Percentiles rank a stretch among this genome's conserved stretches.
Conservation (phyloP, 2,329 filamentous ascomycete species). For the Delphinella strobiligena region DNA sequence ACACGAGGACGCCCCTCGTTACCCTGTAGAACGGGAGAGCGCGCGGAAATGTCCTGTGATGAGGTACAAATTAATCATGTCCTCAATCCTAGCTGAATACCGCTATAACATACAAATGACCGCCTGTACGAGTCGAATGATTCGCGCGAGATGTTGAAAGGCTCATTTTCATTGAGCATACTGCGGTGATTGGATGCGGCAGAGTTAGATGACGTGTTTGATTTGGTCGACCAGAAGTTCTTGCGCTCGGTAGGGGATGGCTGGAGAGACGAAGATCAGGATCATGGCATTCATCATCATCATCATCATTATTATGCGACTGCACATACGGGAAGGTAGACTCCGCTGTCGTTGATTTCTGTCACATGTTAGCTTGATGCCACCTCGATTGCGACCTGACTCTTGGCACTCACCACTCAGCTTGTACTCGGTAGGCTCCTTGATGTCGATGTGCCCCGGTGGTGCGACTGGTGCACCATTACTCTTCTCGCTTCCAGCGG, state of each 20-base stretch:
- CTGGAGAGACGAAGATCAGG: conserved; percentile 30
- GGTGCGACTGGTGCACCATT: conserved; percentile 17
- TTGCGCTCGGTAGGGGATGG: conserved; percentile 85
- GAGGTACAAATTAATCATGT: conserved; percentile 59
- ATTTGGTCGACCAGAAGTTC: conserved; percentile 55
- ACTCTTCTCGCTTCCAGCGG: conserved; percentile 11
- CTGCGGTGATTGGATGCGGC: conserved; percentile 46
- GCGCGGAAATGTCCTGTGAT: conserved; percentile 73
- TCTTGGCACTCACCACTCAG: conserved; percentile 33
- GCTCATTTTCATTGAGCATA: conserved; percentile 70
- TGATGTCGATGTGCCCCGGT: conserved; percentile 30
- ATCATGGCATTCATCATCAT: no score
- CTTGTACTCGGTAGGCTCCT: conserved; percentile 38
- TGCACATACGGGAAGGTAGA: conserved; percentile 91
- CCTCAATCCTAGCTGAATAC: background rate
- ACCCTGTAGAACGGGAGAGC: conserved; percentile 56
- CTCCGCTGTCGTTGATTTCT: conserved; percentile 89
- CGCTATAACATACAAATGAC: conserved; percentile 64
- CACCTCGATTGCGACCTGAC: conserved; percentile 2
- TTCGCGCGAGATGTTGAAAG: conserved; percentile 88
- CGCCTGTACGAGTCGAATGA: conserved; percentile 94
- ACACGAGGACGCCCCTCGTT: conserved; percentile 53
- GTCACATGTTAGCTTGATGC: conserved; percentile 9
- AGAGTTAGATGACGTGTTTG: conserved; percentile 40
- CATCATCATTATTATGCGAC: no score